A percentile compares a stretch with the other conserved stretches of the same genome.
These are phyloP conservation scores for Fusarium fracticaudum DNA, from an alignment of 2,329 filamentous ascomycete genomes.

Conservation along the genomic window DNA sequence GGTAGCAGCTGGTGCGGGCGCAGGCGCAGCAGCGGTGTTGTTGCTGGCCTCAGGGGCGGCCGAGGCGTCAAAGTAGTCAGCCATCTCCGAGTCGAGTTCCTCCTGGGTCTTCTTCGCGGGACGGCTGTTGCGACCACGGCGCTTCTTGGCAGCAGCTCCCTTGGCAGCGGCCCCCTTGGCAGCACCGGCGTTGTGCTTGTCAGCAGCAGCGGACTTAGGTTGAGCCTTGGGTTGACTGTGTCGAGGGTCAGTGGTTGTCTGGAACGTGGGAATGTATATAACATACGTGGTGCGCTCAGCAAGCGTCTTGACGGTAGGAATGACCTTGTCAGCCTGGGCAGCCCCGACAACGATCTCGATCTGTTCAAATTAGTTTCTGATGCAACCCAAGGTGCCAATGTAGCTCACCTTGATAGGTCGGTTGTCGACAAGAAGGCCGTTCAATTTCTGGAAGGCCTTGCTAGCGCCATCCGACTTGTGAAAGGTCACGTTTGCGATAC, in stretches of 20 bases:
- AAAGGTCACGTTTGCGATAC: slow-evolving; percentile 91
- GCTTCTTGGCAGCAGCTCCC: slow-evolving; percentile 61
- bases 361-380: slow-evolving; percentile 55
- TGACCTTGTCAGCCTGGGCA: slow-evolving; percentile 73
- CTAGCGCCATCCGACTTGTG: slow-evolving; percentile 80
- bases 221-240: slow-evolving; percentile 56
- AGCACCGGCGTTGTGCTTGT: slow-evolving; percentile 70
- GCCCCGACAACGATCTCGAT: slow-evolving; percentile 92
- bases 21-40: slow-evolving; percentile 57
- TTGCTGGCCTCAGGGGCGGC: slow-evolving; percentile 56
- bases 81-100: slow-evolving; percentile 97
- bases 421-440: slow-evolving; percentile 90
- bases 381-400: background rate
- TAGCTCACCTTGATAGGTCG: slow-evolving; percentile 83
- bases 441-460: slow-evolving; percentile 84
- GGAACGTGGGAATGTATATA: background rate
- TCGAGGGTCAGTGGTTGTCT: slow-evolving; percentile 15
- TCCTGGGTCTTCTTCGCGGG: slow-evolving; percentile 89
- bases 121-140: slow-evolving; percentile 65
- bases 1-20: slow-evolving; percentile 57
- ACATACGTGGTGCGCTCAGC: slow-evolving; percentile 82
- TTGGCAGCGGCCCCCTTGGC: slow-evolving; percentile 55
- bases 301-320: slow-evolving; percentile 74
- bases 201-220: slow-evolving; percentile 81
- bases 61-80: slow-evolving; percentile 81